Evolutionary conservation across 768 basidiomycete species (phyloP).

Genomic region (Kwoniella pini): DNA sequence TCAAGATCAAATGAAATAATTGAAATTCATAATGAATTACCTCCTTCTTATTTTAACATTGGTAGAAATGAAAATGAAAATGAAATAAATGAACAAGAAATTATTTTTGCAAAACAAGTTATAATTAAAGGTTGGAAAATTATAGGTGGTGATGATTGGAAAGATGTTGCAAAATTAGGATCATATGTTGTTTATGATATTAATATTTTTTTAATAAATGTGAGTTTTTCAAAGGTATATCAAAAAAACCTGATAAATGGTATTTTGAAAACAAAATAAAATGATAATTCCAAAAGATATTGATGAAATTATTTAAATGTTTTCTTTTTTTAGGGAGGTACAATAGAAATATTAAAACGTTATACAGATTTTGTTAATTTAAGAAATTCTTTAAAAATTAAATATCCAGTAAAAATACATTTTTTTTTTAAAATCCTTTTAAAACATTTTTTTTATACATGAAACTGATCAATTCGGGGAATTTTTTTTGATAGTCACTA

Average conservation of each 20-base stretch:
- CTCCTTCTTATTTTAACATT: constrained; percentile 7
- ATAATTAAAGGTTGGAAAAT: constrained; percentile 47
- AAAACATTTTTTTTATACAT: no score
- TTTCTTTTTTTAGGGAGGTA: constrained; percentile 25
- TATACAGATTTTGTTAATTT: constrained; percentile 50
- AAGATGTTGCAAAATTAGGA: constrained; percentile 40
- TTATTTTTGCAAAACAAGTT: constrained; percentile 46
- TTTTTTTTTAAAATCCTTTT: no score
- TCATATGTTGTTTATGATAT: constrained; percentile 54
- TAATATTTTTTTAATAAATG: constrained; percentile 36
- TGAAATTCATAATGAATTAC: background rate
- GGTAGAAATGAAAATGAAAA: background rate
- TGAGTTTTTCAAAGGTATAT: constrained; percentile 13
- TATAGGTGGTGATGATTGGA: constrained; percentile 46
- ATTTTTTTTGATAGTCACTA: constrained; percentile 22
- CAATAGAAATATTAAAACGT: constrained; percentile 37
- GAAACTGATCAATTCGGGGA: background rate
- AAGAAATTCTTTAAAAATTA: constrained; percentile 25
- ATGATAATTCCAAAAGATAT: no score
- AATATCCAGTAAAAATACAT: constrained; percentile 45
- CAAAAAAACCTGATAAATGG: no score
- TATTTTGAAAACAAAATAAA: constrained; percentile 3
- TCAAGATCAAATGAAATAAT: background rate
- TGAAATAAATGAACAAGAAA: background rate
- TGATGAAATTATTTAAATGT: no score